Percentiles rank a stretch among this genome's conserved stretches.
Conservation (phyloP, 2,329 filamentous ascomycete genomes). For the Amauroascus niger region DNA sequence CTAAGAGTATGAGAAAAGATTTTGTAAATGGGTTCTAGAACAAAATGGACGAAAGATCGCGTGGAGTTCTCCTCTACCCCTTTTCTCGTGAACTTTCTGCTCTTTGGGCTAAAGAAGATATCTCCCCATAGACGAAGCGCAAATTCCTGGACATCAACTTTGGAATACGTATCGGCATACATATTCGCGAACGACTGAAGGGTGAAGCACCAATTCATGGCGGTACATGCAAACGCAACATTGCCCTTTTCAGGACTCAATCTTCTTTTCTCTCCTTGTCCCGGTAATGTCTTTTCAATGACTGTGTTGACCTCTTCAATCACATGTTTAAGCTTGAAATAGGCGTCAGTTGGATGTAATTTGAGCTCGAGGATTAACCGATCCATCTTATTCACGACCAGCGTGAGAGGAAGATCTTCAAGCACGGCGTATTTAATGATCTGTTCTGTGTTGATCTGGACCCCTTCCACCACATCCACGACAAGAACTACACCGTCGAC, state of each 20-base stretch:
- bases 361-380: constrained; percentile 88
- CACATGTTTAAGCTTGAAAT: constrained; percentile 99
- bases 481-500: constrained; percentile 88
- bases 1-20: constrained; percentile 91
- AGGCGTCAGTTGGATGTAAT: constrained; percentile 86
- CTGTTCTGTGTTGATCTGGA: constrained; percentile 95
- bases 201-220: constrained; percentile 95
- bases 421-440: constrained; percentile 93
- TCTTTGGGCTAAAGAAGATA: constrained; percentile 86
- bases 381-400: constrained; percentile 97
- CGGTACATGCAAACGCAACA: constrained; percentile 89
- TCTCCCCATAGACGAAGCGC: constrained; percentile 85
- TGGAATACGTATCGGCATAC: constrained; percentile 82
- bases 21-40: constrained; percentile 96
- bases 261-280: constrained; percentile 65
- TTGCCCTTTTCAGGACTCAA: constrained; percentile 95
- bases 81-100: constrained; percentile 85
- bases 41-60: constrained; percentile 85
- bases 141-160: constrained; percentile 74
- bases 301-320: constrained; percentile 95
- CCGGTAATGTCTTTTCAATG: constrained; percentile 79
- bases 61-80: constrained; percentile 68
- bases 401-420: constrained; percentile 75
- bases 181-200: constrained; percentile 89
- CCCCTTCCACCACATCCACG: constrained; percentile 95